Evolutionary conservation across 352 stramenopile genomes (phyloP).

Genomic region (Globisporangium takayamanum): DNA sequence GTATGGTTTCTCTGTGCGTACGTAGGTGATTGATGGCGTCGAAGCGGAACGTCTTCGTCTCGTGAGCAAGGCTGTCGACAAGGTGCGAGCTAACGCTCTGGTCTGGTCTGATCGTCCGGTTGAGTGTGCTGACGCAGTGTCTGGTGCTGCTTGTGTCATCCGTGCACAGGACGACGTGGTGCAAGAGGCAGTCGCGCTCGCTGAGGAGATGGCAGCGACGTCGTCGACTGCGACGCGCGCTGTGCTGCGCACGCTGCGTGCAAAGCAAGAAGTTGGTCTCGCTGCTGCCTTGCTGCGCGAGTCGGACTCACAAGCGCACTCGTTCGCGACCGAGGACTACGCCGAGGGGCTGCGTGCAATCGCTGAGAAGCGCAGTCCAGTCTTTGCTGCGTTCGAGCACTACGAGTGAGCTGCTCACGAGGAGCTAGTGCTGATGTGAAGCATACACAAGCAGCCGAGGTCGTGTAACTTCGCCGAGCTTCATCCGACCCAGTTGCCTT

Average conservation of each 20-base stretch:
- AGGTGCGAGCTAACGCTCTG: constrained; percentile 5
- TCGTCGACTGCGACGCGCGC: constrained; percentile 66
- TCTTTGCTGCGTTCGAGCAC: constrained; percentile 43
- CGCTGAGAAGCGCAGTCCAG: constrained; percentile 44
- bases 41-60: constrained; percentile 49
- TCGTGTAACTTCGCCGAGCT: background rate
- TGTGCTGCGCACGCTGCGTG: constrained; percentile 57
- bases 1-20: background rate
- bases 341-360: constrained; percentile 74
- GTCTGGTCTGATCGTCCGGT: background rate
- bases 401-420: constrained; percentile 19
- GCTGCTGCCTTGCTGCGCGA: constrained; percentile 59
- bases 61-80: constrained; percentile 38
- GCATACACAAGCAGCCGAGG: background rate
- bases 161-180: constrained; percentile 28
- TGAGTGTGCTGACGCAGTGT: background rate
- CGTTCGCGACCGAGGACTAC: constrained; percentile 77
- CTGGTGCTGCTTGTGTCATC: background rate
- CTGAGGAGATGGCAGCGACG: constrained; percentile 42
- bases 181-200: constrained; percentile 44
- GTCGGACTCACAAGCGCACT: constrained; percentile 73
- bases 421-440: background rate
- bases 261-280: constrained; percentile 61
- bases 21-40: constrained; percentile 50
- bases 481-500: too few relatives aligned